Conservation (phyloP, 179 eudicot genomes). For the Corrigiola litoralis region DNA sequence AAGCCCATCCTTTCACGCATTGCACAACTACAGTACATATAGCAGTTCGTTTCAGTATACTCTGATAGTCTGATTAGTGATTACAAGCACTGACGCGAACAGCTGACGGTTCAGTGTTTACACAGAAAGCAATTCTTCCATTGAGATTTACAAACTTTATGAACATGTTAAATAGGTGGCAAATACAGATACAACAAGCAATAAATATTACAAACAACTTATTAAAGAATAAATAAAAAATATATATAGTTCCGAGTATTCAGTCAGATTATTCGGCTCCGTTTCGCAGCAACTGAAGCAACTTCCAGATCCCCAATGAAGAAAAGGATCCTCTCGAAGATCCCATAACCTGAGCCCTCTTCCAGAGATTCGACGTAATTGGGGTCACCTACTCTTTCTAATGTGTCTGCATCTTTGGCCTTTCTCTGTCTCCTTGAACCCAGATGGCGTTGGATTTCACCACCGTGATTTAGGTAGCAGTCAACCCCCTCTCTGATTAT, state of each 20-base stretch:
- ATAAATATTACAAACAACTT: background rate
- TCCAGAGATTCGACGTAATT: constrained; percentile 17
- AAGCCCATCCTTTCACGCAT: too few relatives aligned
- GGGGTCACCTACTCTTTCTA: constrained; percentile 2
- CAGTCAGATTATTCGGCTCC: constrained; percentile 35
- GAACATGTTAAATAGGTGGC: background rate
- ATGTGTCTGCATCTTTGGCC: constrained; percentile 4
- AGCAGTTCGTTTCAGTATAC: too few relatives aligned
- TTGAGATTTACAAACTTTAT: constrained; percentile 12
- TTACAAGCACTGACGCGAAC: too few relatives aligned
- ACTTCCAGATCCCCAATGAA: constrained; percentile 82
- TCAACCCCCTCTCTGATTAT: constrained; percentile 77
- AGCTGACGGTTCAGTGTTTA: too few relatives aligned
- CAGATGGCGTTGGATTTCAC: constrained; percentile 66
- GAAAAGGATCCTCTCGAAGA: constrained; percentile 70
- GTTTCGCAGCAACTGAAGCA: constrained; percentile 60
- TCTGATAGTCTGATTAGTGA: too few relatives aligned
- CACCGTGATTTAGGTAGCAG: constrained; percentile 56
- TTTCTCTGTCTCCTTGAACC: constrained; percentile 44
- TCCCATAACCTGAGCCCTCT: constrained; percentile 36
- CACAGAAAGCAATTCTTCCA: constrained; percentile 1
- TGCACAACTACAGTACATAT: too few relatives aligned
- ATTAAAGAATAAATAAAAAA: background rate
- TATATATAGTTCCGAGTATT: background rate
- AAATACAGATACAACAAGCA: background rate